These are phyloP conservation scores for Hortaea werneckii DNA, from an alignment of 2,329 filamentous ascomycete genomes.

Conservation along the genomic window DNA sequence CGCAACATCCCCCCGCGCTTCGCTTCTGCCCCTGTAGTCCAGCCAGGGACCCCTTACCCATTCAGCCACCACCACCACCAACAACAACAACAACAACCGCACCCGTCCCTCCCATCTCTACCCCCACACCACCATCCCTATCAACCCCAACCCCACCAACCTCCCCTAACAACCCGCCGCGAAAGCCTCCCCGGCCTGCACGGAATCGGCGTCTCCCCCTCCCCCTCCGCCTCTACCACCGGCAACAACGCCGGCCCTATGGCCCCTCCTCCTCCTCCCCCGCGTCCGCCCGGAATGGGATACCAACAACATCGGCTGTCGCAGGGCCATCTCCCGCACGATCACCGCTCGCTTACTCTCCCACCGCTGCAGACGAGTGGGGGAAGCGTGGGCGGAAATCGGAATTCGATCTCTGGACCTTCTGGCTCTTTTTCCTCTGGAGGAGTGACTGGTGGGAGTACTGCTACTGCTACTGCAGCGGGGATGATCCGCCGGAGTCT, in stretches of 20 bases:
- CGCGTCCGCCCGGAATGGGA: constrained; percentile 37
- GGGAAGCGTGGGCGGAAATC: too few species aligned
- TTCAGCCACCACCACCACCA: constrained; percentile 21
- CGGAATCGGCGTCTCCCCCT: constrained; percentile 14
- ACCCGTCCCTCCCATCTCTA: constrained; percentile 30
- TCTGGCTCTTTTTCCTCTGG: constrained; percentile 1
- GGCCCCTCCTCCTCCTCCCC: constrained; percentile 36
- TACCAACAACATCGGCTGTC: constrained; percentile 25
- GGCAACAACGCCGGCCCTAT: background rate
- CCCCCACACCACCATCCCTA: background rate
- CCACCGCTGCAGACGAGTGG: constrained; percentile 48
- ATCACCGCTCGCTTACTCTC: constrained; percentile 39
- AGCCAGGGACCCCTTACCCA: constrained; percentile 30
- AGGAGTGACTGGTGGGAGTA: background rate
- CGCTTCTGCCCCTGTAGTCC: constrained; percentile 11
- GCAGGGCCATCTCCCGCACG: constrained; percentile 26
- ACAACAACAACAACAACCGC: constrained; percentile 32
- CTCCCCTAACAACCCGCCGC: constrained; percentile 25
- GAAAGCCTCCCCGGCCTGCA: constrained; percentile 34
- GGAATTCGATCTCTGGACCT: constrained; percentile 5
- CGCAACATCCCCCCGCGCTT: constrained; percentile 24
- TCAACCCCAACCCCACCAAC: constrained; percentile 30
- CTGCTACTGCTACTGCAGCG: too few species aligned
- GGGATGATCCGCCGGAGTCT: too few species aligned
- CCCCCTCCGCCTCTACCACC: too few species aligned